Conservation (phyloP, 2,329 filamentous ascomycete species). For the Trichoderma koningiopsis region DNA sequence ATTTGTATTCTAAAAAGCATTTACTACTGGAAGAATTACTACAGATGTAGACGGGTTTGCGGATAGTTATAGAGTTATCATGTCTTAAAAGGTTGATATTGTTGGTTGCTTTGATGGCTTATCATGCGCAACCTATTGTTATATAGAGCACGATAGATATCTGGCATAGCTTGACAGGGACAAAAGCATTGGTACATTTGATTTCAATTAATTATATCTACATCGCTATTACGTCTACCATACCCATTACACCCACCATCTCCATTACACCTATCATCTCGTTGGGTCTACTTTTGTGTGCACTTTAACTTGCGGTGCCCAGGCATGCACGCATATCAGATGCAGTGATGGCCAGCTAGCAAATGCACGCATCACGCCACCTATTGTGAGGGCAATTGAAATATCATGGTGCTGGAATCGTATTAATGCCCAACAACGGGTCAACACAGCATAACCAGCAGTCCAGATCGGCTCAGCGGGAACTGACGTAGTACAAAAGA, state of each 20-base stretch:
- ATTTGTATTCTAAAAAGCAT: background rate
- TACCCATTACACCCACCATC: too few species aligned
- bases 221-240: background rate
- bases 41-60: slow-evolving; percentile 13
- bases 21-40: background rate
- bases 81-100: background rate
- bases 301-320: background rate
- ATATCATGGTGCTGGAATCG: background rate
- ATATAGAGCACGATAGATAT: slow-evolving; percentile 10
- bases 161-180: slow-evolving; percentile 1
- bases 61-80: slow-evolving; percentile 1
- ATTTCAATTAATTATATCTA: background rate
- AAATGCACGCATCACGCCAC: slow-evolving; percentile 13
- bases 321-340: background rate
- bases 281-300: too few species aligned
- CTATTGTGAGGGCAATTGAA: background rate
- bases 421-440: slow-evolving; percentile 25
- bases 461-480: background rate
- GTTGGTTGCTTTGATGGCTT: background rate
- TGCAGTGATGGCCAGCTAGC: background rate
- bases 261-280: too few species aligned
- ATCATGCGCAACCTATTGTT: background rate
- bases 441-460: slow-evolving; percentile 7
- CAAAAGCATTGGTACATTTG: background rate
- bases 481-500: background rate